Evolutionary conservation across 2,329 filamentous ascomycete genomes (phyloP).

Genomic region (Calonectria fujianensis): DNA sequence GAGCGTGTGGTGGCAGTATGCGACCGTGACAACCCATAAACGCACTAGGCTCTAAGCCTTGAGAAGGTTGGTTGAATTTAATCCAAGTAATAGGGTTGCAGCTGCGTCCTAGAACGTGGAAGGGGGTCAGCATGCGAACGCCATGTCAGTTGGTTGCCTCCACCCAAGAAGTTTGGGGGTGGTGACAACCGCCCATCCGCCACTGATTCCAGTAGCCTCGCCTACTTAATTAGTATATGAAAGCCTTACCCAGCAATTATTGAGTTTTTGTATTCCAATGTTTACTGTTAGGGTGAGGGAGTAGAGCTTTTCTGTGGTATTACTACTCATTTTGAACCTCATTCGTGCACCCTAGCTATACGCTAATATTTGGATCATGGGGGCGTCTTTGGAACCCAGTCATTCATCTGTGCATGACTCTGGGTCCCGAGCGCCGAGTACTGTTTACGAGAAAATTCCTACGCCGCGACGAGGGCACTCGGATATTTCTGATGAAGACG

Average conservation of each 20-base stretch:
- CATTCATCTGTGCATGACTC: background rate
- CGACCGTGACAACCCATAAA: background rate
- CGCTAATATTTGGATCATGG: background rate
- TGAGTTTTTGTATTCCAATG: background rate
- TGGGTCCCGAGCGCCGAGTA: background rate
- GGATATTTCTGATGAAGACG: conserved; percentile 23
- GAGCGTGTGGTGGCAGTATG: background rate
- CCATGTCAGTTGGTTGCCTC: conserved; percentile 1
- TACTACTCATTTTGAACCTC: background rate
- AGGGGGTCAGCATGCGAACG: conserved; percentile 1
- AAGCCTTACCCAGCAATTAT: background rate
- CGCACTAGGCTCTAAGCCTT: background rate
- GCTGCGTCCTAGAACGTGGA: background rate
- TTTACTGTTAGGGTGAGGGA: background rate
- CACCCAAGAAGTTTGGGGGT: background rate
- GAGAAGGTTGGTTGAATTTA: background rate
- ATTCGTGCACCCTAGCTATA: background rate
- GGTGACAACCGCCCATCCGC: background rate
- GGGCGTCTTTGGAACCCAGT: background rate
- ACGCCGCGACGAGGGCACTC: background rate
- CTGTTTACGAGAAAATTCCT: background rate
- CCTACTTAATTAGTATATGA: background rate
- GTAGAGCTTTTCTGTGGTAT: background rate
- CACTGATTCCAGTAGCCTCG: background rate
- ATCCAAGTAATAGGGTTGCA: background rate